Base-by-base conservation (phyloP, 2,329 filamentous ascomycete genomes). In the Monilinia vaccinii-corymbosi region DNA sequence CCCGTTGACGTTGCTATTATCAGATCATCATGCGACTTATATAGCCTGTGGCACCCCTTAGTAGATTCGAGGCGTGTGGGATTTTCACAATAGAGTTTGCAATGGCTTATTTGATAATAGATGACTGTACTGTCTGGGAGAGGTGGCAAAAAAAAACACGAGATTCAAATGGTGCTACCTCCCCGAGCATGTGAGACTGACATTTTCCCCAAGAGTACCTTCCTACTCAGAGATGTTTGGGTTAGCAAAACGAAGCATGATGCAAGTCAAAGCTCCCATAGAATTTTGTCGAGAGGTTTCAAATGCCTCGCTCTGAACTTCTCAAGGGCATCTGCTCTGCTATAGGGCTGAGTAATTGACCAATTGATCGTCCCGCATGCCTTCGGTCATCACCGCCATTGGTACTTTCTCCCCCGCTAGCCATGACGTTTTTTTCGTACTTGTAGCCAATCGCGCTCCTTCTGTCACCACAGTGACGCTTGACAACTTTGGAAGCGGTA, bases 341-440 rank as follows among this genome's bases (percentile, higher is more conserved):
- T 51, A 58, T 51, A 51, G 53, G 53, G 53, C 53, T 56, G 53
- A 56, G 42, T 56, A 25, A 56, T 56, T 46, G 36, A 42, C 46
- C 45, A 51, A 51, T 51, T 44, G 51, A 44, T 55, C 38, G n/a
- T 34, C n/a, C 13, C 40, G 51, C 51, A 55, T 44, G 38, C 51
- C 44, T 42, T 52, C 56, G 56, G 56, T 52, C 56, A 51, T 58
- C 56, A 58, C 56, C 56, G 56, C 25, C 46, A 38, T 58, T 58
- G 34, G 46, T 42, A 50, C n/a, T 31, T 31, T 32, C 56, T 51
- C 56, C 56, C 51, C 46, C 56, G 47, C 56, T 51, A 25, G 18
- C 44, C 44, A 11, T 38, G 21, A 28, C 14, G 14, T 42, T 49
- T 57, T 49, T 57, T 28, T 58, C 56, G 46, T 58, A 58, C 56